Evolutionary conservation across 441 rosid genomes (phyloP).

Genomic region (Sinapis alba): DNA sequence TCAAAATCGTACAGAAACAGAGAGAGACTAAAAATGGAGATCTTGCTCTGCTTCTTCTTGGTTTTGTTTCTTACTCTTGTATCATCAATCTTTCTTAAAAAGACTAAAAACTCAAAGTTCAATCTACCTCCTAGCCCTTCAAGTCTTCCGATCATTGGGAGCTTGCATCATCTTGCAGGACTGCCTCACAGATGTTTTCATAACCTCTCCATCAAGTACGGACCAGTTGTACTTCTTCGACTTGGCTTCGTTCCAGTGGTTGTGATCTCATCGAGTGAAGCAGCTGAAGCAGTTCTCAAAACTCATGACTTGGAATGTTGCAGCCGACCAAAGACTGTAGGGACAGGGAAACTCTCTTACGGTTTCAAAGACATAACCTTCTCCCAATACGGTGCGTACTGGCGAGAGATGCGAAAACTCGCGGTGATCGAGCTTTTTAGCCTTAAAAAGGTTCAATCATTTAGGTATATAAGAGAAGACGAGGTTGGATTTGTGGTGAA

Average conservation of each 20-base stretch:
- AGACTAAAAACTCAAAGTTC: not conserved
- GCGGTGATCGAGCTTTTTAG: conserved; percentile 24
- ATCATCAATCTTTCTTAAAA: not conserved
- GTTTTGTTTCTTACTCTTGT: conserved; percentile 26
- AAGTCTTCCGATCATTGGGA: conserved; percentile 58
- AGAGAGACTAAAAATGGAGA: conserved; percentile 7
- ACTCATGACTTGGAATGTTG: conserved; percentile 9
- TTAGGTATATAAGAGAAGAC: conserved; percentile 31
- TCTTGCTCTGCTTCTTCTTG: conserved; percentile 12
- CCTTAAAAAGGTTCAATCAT: conserved; percentile 17
- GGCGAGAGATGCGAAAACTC: conserved; percentile 23
- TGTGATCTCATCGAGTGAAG: conserved; percentile 40
- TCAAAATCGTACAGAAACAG: not conserved
- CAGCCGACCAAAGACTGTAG: conserved; percentile 14
- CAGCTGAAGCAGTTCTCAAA: conserved; percentile 24
- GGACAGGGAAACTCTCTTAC: not conserved
- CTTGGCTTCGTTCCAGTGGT: conserved; percentile 41
- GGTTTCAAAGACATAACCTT: not conserved
- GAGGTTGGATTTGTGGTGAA: conserved; percentile 1
- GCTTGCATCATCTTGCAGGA: conserved; percentile 50
- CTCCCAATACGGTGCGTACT: conserved; percentile 5
- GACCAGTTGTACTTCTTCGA: conserved; percentile 49
- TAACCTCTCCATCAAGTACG: conserved; percentile 46
- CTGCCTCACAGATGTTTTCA: conserved; percentile 40
- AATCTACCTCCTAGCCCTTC: conserved; percentile 56